Evolutionary conservation across 2,329 filamentous ascomycete species (phyloP), one percentile per base, ranked within the genome.

Genomic region (Trichothecium roseum): DNA sequence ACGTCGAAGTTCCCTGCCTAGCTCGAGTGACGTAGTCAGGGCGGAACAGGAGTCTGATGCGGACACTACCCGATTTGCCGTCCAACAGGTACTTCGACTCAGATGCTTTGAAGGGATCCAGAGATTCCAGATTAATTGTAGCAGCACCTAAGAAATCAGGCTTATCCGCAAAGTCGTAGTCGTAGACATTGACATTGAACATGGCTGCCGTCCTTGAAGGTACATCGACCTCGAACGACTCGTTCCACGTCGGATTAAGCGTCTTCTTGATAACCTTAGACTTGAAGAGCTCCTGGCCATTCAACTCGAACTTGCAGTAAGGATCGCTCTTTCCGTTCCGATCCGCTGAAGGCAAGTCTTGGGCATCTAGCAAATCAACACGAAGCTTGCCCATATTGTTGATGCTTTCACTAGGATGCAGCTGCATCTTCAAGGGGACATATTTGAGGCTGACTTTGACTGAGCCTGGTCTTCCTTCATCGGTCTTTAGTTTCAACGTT

Each of bases 211-310:
- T 94, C 39, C 91, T 74, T 12, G 87, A 94, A 14, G 84, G 78
- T 35, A 98, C 66, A 1, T 78, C 68, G 1, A 85, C 70, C 56
- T 95, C 88, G 51, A 98, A 98, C 57, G 78, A 88, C 54, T 98
- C 91, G 53, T 96, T 96, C 93, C 93, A 98, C 1, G 78, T 74
- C 1, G 91, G 91, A 46, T 91, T 80, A 4, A 98, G 72, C 0
- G 91, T 96, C 73, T 98, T 98, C 74, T 96, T 98, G 56, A 89
- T 81, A 2, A 81, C 79, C 63, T 95, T 93, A 30, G 88, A 94
- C 71, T 96, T 98, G 75, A 85, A 87, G 1, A 96, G 74, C 38
- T 93, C 84, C 50, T 86, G 79, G 32, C 82, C 88, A 50, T 94
- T 89, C 45, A 96, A 71, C 44, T 84, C 77, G 56, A 98, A 98